Percentiles rank a stretch among this genome's conserved stretches.
phyloP scores from a whole-genome alignment of 2,329 filamentous ascomycete genomes.

The Pseudogymnoascus sp. region DNA sequence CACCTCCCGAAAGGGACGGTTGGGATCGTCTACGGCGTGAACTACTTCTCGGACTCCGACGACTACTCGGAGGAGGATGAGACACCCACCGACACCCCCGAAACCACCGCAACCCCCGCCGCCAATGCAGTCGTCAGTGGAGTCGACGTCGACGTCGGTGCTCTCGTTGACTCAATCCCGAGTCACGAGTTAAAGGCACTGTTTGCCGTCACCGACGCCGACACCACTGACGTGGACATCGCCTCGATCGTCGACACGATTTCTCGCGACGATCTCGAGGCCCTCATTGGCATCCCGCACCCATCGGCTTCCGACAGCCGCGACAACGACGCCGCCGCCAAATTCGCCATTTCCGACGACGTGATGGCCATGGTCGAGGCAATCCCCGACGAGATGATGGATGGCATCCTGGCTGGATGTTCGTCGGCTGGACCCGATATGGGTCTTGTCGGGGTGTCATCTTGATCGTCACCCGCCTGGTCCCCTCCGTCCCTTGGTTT shows the following conservation, averaged over 20 bases:
- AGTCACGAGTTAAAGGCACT: conserved; percentile 15
- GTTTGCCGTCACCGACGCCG: conserved; percentile 40
- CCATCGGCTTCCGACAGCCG: not conserved
- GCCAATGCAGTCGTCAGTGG: not conserved
- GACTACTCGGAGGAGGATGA: not conserved
- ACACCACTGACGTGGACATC: conserved; percentile 23
- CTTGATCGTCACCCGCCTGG: not conserved
- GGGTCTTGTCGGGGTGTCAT: not conserved
- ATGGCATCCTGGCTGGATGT: not conserved
- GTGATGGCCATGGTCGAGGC: conserved; percentile 1
- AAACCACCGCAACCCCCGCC: not conserved
- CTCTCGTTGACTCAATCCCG: conserved; percentile 3
- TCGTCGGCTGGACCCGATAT: not conserved
- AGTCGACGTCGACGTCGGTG: not conserved
- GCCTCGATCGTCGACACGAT: conserved; percentile 12
- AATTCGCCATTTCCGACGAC: conserved; percentile 8
- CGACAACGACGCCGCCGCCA: not conserved
- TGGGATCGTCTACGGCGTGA: not conserved
- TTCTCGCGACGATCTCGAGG: not conserved
- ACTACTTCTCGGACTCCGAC: not conserved
- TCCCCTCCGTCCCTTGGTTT: not conserved
- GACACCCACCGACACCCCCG: not conserved
- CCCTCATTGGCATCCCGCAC: not conserved
- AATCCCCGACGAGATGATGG: not conserved
- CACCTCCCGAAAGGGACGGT: not conserved